These are phyloP conservation scores for Aspergillus sp. DNA, from an alignment of 2,329 filamentous ascomycete species.

Conservation along the genomic window DNA sequence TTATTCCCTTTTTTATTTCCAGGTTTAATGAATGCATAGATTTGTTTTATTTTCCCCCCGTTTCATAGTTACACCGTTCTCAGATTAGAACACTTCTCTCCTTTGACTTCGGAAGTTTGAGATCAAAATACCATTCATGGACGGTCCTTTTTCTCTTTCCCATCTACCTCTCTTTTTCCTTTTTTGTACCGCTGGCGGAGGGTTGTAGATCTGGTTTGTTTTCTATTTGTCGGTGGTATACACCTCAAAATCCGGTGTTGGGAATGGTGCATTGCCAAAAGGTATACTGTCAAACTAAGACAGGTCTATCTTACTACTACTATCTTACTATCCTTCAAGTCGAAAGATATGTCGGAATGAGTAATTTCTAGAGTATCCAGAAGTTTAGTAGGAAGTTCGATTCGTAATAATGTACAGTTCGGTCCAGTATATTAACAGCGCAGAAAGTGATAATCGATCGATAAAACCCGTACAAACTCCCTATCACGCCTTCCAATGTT, in stretches of 20 bases:
- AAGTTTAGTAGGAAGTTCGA: conserved; percentile 1
- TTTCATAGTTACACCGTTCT: neutral
- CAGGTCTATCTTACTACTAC: no score
- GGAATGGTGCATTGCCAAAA: no score
- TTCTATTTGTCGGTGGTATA: no score
- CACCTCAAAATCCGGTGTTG: no score
- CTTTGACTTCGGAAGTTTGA: neutral
- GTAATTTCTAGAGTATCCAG: neutral
- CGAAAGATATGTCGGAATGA: no score
- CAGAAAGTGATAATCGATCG: neutral
- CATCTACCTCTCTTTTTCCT: neutral
- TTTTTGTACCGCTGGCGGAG: no score
- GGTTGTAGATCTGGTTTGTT: no score
- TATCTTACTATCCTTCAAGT: no score
- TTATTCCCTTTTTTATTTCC: conserved; percentile 11
- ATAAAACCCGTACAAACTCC: neutral
- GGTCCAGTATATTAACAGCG: conserved; percentile 9
- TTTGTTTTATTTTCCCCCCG: neutral
- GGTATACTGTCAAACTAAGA: no score
- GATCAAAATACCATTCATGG: neutral
- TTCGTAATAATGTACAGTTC: conserved; percentile 15
- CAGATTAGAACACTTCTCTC: neutral
- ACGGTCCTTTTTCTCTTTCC: neutral
- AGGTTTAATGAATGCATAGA: conserved; percentile 5
- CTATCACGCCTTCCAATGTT: neutral